These are phyloP conservation scores for Asterella californica DNA, from an alignment of 225 moss, liverwort and hornwort species.

Conservation along the genomic window DNA sequence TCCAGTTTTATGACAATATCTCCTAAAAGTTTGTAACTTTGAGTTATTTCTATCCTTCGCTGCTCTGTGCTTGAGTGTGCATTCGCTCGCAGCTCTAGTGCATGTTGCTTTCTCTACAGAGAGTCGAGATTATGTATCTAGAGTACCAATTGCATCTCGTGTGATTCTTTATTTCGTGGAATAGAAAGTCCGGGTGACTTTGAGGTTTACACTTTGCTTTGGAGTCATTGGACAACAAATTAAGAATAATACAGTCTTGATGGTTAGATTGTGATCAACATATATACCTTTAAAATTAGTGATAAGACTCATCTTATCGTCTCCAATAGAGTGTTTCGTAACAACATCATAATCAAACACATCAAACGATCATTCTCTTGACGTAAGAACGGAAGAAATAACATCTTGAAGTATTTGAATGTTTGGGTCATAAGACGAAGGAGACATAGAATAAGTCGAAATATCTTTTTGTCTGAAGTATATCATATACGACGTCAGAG, in stretches of 20 bases:
- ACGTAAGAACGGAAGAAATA: neutral
- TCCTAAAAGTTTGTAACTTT: no score
- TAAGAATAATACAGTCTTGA: neutral
- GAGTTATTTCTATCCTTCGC: no score
- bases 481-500: neutral
- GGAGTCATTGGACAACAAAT: neutral
- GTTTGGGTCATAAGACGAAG: neutral
- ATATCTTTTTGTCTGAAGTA: neutral
- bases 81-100: no score
- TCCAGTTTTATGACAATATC: no score
- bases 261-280: neutral
- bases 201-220: no score
- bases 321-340: neutral
- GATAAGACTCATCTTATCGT: neutral
- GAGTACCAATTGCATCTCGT: no score
- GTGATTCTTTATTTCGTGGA: no score
- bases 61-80: no score
- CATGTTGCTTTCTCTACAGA: no score
- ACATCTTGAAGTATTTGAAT: neutral
- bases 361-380: neutral
- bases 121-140: no score
- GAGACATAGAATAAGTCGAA: neutral
- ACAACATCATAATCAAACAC: neutral
- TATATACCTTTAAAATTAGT: neutral
- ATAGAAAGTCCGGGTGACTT: no score